phyloP scores from a whole-genome alignment of 139 green algal species.

The Trebouxia sp. region DNA sequence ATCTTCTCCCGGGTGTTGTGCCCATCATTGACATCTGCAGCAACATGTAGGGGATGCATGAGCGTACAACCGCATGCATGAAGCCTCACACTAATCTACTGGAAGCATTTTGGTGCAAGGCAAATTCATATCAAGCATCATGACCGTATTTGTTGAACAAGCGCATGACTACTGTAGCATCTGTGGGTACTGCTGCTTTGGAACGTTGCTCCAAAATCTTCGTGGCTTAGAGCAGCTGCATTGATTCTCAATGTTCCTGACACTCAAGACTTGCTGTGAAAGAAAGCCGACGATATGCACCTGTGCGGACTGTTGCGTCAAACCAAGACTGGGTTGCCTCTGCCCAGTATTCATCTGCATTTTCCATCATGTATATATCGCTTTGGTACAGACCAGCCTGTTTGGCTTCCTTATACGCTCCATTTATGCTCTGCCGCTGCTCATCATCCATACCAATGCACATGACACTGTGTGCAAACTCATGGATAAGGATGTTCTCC shows the following conservation, averaged over 20 bases:
- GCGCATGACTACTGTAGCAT: no score
- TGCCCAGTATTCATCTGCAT: constrained; percentile 81
- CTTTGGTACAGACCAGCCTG: neutral
- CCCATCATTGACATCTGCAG: constrained; percentile 70
- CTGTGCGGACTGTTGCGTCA: constrained; percentile 60
- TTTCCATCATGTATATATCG: constrained; percentile 55
- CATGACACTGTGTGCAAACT: constrained; percentile 69
- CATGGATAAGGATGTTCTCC: constrained; percentile 74
- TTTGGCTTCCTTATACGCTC: constrained; percentile 34
- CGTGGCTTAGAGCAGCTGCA: no score
- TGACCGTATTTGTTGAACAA: no score
- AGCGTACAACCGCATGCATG: neutral
- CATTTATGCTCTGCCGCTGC: constrained; percentile 33
- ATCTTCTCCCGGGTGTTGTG: constrained; percentile 71
- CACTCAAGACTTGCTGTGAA: no score
- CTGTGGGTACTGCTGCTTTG: no score
- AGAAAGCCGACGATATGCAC: constrained; percentile 14
- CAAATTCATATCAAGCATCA: neutral
- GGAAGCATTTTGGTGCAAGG: neutral
- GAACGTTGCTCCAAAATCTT: no score
- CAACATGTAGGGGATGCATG: no score
- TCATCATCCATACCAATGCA: constrained; percentile 38
- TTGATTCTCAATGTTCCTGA: no score
- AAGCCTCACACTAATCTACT: neutral
- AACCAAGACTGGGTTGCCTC: constrained; percentile 78